A percentile compares a stretch with the other conserved stretches of the same genome.
These are phyloP conservation scores for Sordariomycetes sp. DNA, from an alignment of 2,329 filamentous ascomycete species.

Conservation along the genomic window DNA sequence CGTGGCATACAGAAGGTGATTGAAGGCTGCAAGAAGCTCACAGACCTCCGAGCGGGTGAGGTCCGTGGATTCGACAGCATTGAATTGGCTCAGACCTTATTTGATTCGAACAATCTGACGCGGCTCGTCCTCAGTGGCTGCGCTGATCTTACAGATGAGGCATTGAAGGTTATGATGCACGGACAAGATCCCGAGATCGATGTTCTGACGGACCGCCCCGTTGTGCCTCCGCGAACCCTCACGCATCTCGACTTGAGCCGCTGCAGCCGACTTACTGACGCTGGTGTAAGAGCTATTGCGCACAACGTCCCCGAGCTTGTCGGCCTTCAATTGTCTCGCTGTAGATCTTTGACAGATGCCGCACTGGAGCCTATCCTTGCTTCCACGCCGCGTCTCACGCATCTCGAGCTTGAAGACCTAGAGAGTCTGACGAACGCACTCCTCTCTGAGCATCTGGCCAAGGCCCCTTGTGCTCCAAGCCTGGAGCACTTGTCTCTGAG, in stretches of 20 bases:
- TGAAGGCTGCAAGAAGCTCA: slow-evolving; percentile 61
- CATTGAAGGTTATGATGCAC: slow-evolving; percentile 64
- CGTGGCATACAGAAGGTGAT: slow-evolving; percentile 66
- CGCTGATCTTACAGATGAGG: slow-evolving; percentile 65
- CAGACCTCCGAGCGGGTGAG: slow-evolving; percentile 75
- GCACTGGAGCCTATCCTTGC: slow-evolving; percentile 65
- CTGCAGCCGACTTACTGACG: slow-evolving; percentile 64
- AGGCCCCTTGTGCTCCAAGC: slow-evolving; percentile 60
- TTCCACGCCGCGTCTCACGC: slow-evolving; percentile 68
- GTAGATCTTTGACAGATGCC: slow-evolving; percentile 62
- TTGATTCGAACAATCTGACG: slow-evolving; percentile 72
- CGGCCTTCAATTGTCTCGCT: slow-evolving; percentile 75
- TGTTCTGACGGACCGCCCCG: slow-evolving; percentile 63
- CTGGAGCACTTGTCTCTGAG: slow-evolving; percentile 80
- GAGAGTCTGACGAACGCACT: slow-evolving; percentile 66
- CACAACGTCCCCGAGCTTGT: slow-evolving; percentile 71
- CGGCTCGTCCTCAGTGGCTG: slow-evolving; percentile 76
- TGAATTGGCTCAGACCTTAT: slow-evolving; percentile 65
- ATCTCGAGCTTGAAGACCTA: slow-evolving; percentile 85
- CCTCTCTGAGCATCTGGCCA: slow-evolving; percentile 63
- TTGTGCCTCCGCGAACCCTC: slow-evolving; percentile 69
- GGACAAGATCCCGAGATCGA: slow-evolving; percentile 72
- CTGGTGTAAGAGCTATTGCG: slow-evolving; percentile 61
- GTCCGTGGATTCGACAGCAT: slow-evolving; percentile 69
- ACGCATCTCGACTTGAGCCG: slow-evolving; percentile 80